phyloP scores from a whole-genome alignment of 768 basidiomycete species.

The Dioszegia crocea region DNA sequence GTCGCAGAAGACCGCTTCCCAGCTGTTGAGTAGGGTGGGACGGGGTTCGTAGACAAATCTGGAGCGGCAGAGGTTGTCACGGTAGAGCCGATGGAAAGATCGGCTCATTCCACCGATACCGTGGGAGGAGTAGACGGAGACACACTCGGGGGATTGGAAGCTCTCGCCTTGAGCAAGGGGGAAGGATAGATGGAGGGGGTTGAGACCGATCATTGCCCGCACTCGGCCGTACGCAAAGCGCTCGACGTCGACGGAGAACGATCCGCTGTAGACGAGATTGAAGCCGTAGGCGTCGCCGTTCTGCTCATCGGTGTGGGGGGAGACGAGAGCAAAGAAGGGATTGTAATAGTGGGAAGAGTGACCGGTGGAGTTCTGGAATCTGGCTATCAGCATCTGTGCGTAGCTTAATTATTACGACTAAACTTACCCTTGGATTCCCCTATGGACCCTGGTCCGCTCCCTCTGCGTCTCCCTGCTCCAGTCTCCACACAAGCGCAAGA shows the following conservation, averaged over 20 bases:
- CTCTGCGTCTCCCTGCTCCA: slow-evolving; percentile 24
- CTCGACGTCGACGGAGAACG: slow-evolving; percentile 21
- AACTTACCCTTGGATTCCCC: slow-evolving; percentile 24
- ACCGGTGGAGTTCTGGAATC: slow-evolving; percentile 24
- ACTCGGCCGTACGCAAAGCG: slow-evolving; percentile 1
- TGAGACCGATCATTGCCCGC: slow-evolving; percentile 21
- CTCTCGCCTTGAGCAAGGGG: slow-evolving; percentile 12
- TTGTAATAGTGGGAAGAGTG: slow-evolving; percentile 31
- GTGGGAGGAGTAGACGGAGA: slow-evolving; percentile 15
- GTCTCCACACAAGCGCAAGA: slow-evolving; percentile 24
- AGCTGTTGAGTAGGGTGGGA: slow-evolving; percentile 31
- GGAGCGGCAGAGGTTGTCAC: slow-evolving; percentile 18
- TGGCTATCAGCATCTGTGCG: slow-evolving; percentile 3
- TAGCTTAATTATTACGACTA: too few species aligned
- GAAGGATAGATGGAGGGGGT: slow-evolving; percentile 26
- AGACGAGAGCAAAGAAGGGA: slow-evolving; percentile 27
- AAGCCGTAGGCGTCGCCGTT: slow-evolving; percentile 26
- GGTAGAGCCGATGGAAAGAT: slow-evolving; percentile 25
- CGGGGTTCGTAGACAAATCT: slow-evolving; percentile 13
- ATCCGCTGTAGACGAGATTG: slow-evolving; percentile 26
- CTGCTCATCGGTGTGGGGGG: slow-evolving; percentile 15
- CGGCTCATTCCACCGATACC: slow-evolving; percentile 29
- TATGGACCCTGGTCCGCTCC: slow-evolving; percentile 11
- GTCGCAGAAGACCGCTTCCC: slow-evolving; percentile 36
- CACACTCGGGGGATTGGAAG: slow-evolving; percentile 27